Evolutionary conservation across 768 basidiomycete species (phyloP), one percentile per base, ranked within the genome.

Genomic region (Trametes coccinea): DNA sequence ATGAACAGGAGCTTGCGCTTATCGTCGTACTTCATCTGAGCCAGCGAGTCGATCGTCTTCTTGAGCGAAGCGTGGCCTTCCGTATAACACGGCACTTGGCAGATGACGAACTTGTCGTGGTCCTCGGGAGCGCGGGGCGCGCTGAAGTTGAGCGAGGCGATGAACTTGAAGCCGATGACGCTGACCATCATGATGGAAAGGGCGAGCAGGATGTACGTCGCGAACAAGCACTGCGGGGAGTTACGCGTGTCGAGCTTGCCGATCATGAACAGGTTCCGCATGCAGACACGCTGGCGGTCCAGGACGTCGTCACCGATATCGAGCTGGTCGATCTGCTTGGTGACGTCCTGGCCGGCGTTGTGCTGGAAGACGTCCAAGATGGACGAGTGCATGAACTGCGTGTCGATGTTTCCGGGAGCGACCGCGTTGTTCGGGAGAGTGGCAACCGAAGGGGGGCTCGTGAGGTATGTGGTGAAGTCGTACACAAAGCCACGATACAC

Each of bases 1-100:
- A 98, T 79, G 63, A 96, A 82, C 31, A 98, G 79, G 7, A 98
- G 79, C 75, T 98, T 98, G 41, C 96, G 90, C 76, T 98, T 99
- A 79, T 99, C 96, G 70, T 99, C 96, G 69, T 98, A 99, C 75
- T 93, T 95, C 76, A 96, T 81, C 72, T 90, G 85, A 2, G 96
- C 93, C 59, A 99, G 78, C 4, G 95, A 96, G 72, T 98, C 94
- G 71, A 99, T 96, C 2, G 95, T 97, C 67, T 80, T 81, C 51
- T 90, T 83, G 53, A 98, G 79, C 5, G 93, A 97, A 13, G 79
- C 72, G 64, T 95, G 90, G 65, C 95, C 96, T 80, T 98, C 96
- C 2, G 96, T 98, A 73, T 98, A 98, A 83, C 96, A 98, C 31
- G 96, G 96, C 0, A 98, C 94, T 71, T 98, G 96, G 72, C 95